Conservation (phyloP, 805 yeast species). For the Starmerella riodocensis region DNA sequence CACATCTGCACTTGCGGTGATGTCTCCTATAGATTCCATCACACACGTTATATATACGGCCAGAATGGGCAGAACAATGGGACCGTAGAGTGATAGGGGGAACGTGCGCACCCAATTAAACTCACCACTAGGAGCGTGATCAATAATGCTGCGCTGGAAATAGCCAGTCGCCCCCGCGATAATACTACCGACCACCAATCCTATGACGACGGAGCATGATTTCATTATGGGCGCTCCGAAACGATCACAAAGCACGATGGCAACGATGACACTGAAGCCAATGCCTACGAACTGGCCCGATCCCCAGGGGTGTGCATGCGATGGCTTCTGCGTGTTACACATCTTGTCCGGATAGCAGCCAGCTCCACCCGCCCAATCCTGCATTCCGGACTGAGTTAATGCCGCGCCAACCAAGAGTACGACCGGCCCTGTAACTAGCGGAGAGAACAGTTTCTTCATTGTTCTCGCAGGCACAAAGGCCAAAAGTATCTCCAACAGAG, state of each 20-base stretch:
- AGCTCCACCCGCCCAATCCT: slow-evolving; percentile 82
- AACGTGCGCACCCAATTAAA: slow-evolving; percentile 84
- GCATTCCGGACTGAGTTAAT: slow-evolving; percentile 57
- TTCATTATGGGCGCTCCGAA: slow-evolving; percentile 93
- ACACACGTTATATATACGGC: slow-evolving; percentile 71
- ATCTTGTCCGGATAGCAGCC: slow-evolving; percentile 30
- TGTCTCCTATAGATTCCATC: slow-evolving; percentile 93
- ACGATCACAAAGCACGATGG: slow-evolving; percentile 64
- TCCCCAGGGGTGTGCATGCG: slow-evolving; percentile 61
- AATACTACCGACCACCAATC: slow-evolving; percentile 75
- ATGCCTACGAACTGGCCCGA: slow-evolving; percentile 76
- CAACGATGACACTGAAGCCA: slow-evolving; percentile 66
- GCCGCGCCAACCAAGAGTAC: slow-evolving; percentile 69
- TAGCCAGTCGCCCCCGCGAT: slow-evolving; percentile 87
- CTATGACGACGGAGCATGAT: slow-evolving; percentile 82
- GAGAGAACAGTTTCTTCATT: slow-evolving; percentile 68
- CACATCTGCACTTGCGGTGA: slow-evolving; percentile 88
- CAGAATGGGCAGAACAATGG: slow-evolving; percentile 70
- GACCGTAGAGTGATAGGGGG: slow-evolving; percentile 63
- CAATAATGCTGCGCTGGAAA: slow-evolving; percentile 45
- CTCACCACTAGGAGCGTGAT: slow-evolving; percentile 65
- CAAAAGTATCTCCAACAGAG: slow-evolving; percentile 54
- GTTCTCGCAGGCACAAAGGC: slow-evolving; percentile 66
- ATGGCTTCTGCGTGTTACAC: slow-evolving; percentile 38
- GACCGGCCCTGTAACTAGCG: slow-evolving; percentile 87